Evolutionary conservation across 2,329 filamentous ascomycete species (phyloP).

Genomic region (Xylaria sp.): DNA sequence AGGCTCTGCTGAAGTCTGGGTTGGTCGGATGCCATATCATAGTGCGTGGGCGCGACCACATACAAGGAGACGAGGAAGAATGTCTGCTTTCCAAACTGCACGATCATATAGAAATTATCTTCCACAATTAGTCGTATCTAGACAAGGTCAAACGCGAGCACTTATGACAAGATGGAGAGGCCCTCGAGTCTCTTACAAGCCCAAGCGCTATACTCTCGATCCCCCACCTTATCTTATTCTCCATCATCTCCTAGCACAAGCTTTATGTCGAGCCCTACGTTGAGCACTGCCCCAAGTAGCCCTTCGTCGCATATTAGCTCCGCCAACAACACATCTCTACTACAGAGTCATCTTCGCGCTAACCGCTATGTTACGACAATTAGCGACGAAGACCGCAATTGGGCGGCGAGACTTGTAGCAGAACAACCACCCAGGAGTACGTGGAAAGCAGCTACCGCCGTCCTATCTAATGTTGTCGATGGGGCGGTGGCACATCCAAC

Average conservation of each 20-base stretch:
- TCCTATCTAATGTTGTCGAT: background rate
- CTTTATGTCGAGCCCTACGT: background rate
- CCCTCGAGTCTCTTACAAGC: background rate
- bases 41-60: background rate
- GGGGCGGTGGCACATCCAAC: background rate
- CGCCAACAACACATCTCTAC: background rate
- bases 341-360: background rate
- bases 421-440: background rate
- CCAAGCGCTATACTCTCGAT: background rate
- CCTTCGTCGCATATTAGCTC: background rate
- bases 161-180: background rate
- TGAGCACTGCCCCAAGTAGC: background rate
- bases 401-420: background rate
- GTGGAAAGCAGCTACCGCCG: background rate
- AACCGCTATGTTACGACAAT: background rate
- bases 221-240: background rate
- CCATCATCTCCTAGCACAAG: background rate
- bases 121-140: background rate
- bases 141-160: background rate
- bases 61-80: background rate
- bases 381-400: background rate
- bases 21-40: background rate
- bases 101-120: background rate
- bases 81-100: background rate
- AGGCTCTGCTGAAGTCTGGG: too few relatives aligned